These are phyloP conservation scores for Mycena alexandri DNA, from an alignment of 768 basidiomycete species.

Conservation along the genomic window DNA sequence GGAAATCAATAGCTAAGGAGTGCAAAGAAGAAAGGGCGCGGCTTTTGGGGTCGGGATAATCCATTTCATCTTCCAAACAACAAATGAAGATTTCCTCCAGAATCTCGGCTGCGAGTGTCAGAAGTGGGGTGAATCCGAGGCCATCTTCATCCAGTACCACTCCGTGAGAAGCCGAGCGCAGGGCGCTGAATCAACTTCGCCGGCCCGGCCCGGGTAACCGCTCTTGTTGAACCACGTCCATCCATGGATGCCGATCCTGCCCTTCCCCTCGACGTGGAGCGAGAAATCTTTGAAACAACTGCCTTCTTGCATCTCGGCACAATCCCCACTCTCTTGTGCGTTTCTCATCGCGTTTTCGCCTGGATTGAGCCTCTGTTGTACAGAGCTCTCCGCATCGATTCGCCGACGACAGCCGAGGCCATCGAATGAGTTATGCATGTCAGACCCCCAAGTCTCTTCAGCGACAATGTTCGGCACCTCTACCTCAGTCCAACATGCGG, in stretches of 20 bases:
- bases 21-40: slow-evolving; percentile 37
- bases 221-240: no score
- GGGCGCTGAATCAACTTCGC: no score
- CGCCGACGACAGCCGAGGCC: not conserved
- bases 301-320: no score
- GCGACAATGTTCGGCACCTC: slow-evolving; percentile 8
- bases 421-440: not conserved
- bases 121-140: no score
- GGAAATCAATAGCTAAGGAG: slow-evolving; percentile 11
- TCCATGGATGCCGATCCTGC: no score
- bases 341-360: no score
- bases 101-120: not conserved
- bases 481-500: not conserved
- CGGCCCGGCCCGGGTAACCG: no score
- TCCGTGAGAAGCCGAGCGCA: no score
- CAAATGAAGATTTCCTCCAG: slow-evolving; percentile 28
- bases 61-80: slow-evolving; percentile 27
- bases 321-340: no score
- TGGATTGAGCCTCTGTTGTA: slow-evolving; percentile 25
- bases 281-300: no score
- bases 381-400: slow-evolving; percentile 1
- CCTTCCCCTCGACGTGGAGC: no score
- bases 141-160: no score
- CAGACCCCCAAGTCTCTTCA: slow-evolving; percentile 14
- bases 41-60: slow-evolving; percentile 11